Percentiles rank a stretch among this genome's conserved stretches.
Evolutionary conservation across 768 basidiomycete species (phyloP).

Genomic region (Termitomyces sp.): DNA sequence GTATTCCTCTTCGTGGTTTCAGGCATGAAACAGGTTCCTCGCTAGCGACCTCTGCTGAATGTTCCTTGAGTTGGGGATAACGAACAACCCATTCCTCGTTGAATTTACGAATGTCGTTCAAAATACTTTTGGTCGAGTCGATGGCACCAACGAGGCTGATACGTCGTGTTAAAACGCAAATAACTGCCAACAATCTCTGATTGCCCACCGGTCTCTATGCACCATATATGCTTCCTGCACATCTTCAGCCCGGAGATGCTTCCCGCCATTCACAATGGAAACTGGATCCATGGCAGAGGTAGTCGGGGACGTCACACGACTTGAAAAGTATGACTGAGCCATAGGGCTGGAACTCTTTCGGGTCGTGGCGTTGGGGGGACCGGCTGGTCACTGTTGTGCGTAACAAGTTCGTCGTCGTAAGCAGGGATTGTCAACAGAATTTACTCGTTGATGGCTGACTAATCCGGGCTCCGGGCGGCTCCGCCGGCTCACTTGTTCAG

Average conservation of each 20-base stretch:
- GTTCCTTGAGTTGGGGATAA: constrained; percentile 72
- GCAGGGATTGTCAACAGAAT: constrained; percentile 1
- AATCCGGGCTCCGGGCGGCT: constrained; percentile 12
- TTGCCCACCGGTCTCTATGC: constrained; percentile 66
- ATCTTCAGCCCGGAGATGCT: constrained; percentile 57
- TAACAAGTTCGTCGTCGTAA: constrained; percentile 7
- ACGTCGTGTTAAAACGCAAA: constrained; percentile 6
- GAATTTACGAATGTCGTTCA: constrained; percentile 69
- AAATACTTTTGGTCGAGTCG: constrained; percentile 60
- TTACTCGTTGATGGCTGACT: constrained; percentile 10
- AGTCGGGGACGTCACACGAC: constrained; percentile 29
- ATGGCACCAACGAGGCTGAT: constrained; percentile 72
- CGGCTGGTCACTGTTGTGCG: constrained; percentile 9
- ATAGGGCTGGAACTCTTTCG: constrained; percentile 19
- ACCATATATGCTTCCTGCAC: constrained; percentile 73
- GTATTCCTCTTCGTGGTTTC: constrained; percentile 34
- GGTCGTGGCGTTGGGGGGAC: neutral
- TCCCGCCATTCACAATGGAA: constrained; percentile 29
- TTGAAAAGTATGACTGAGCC: constrained; percentile 37
- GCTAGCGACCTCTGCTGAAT: constrained; percentile 20
- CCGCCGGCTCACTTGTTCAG: neutral
- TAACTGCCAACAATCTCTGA: neutral
- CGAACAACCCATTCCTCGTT: constrained; percentile 88
- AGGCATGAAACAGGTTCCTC: constrained; percentile 23
- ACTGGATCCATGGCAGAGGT: constrained; percentile 25